Evolutionary conservation across 2,329 filamentous ascomycete species (phyloP).

Genomic region (Talaromyces albobiverticillius): DNA sequence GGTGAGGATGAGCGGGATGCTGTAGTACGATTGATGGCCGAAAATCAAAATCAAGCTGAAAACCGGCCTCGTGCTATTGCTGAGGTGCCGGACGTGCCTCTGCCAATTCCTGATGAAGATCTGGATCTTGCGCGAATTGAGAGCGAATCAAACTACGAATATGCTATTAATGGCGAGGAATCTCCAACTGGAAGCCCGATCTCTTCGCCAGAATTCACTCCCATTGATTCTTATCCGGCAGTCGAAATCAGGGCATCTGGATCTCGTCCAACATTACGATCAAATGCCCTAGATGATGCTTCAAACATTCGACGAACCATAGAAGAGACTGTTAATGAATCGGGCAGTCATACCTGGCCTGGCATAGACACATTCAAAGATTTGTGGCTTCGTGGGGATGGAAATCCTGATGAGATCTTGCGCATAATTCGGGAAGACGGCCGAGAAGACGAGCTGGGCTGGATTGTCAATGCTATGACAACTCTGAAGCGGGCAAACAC

Average conservation of each 20-base stretch:
- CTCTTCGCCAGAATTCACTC: conserved; percentile 5
- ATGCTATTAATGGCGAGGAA: conserved; percentile 10
- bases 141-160: conserved; percentile 14
- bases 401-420: conserved; percentile 58
- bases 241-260: conserved; percentile 9
- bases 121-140: conserved; percentile 14
- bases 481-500: conserved; percentile 20
- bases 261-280: conserved; percentile 45
- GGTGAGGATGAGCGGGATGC: conserved; percentile 55
- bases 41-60: conserved; percentile 33
- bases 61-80: conserved; percentile 19
- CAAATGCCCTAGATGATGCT: conserved; percentile 42
- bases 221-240: conserved; percentile 7
- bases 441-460: conserved; percentile 56
- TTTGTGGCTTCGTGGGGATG: conserved; percentile 58
- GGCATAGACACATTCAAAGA: conserved; percentile 51
- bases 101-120: background rate
- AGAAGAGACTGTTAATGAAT: conserved; percentile 35
- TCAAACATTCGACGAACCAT: conserved; percentile 47
- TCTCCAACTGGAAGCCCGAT: background rate
- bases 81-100: conserved; percentile 14
- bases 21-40: conserved; percentile 46
- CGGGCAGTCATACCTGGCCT: conserved; percentile 19
- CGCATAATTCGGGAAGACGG: conserved; percentile 61
- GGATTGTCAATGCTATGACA: conserved; percentile 57